phyloP scores from a whole-genome alignment of 23 red algal species.

The Gracilaria caudata region DNA sequence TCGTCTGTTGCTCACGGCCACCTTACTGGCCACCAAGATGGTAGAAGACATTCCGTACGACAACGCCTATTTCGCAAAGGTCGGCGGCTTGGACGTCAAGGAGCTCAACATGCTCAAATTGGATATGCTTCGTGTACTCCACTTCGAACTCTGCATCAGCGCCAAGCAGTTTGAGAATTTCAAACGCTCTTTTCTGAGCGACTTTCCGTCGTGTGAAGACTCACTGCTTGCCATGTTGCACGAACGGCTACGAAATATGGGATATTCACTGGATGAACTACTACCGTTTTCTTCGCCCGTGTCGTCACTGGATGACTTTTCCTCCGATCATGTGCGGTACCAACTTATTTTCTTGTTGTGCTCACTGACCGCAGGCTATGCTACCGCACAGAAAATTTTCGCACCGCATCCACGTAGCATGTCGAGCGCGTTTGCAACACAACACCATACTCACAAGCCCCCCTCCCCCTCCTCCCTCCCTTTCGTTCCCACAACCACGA shows the following conservation, averaged over 20 bases:
- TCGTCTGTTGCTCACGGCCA: slow-evolving; percentile 80
- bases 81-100: slow-evolving; percentile 63
- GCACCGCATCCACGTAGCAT: background rate
- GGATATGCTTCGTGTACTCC: slow-evolving; percentile 51
- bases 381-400: background rate
- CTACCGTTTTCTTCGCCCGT: slow-evolving; percentile 29
- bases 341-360: slow-evolving; percentile 27
- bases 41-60: slow-evolving; percentile 77
- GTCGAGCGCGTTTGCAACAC: background rate
- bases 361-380: background rate
- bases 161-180: slow-evolving; percentile 43
- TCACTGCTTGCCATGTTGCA: slow-evolving; percentile 3
- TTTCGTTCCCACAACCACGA: background rate
- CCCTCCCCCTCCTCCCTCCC: background rate
- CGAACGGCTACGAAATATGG: slow-evolving; percentile 44
- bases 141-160: slow-evolving; percentile 53
- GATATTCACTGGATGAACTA: background rate
- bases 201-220: slow-evolving; percentile 8
- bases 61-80: slow-evolving; percentile 83
- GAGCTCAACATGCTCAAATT: slow-evolving; percentile 79
- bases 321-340: background rate
- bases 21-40: slow-evolving; percentile 77
- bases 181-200: background rate
- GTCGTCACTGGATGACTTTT: slow-evolving; percentile 21
- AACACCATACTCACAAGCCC: background rate